phyloP scores from a whole-genome alignment of 2,329 filamentous ascomycete species.

The Fusarium sp. region DNA sequence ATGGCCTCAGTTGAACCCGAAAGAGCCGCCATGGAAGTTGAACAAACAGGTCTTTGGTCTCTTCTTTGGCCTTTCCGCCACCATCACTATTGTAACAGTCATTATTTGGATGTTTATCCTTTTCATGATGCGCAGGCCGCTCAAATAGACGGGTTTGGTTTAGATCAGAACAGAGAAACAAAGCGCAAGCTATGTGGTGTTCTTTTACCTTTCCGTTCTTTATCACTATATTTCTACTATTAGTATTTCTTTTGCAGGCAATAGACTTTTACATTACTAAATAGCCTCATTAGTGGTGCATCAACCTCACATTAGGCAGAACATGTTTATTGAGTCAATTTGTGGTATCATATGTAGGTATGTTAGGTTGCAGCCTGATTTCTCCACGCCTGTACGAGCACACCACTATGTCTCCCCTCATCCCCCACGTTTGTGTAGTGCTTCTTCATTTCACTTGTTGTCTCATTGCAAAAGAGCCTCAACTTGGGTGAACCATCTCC shows the following conservation, averaged over 20 bases:
- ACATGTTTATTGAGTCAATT: neutral
- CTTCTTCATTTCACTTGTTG: neutral
- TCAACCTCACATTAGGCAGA: neutral
- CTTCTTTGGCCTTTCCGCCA: conserved; percentile 7
- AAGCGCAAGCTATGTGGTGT: neutral
- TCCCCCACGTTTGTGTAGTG: neutral
- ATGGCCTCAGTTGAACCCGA: neutral
- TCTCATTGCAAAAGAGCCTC: neutral
- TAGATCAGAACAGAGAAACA: neutral
- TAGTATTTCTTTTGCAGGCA: neutral
- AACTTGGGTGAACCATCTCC: neutral
- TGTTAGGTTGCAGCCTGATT: neutral
- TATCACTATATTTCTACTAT: neutral
- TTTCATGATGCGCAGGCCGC: conserved; percentile 8
- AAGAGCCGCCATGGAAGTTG: neutral
- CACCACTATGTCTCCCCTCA: neutral
- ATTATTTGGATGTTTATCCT: neutral
- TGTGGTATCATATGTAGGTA: neutral
- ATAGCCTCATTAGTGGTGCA: too few species aligned
- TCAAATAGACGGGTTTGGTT: neutral
- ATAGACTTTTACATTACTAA: neutral
- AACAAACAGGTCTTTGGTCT: conserved; percentile 8
- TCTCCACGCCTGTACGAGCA: neutral
- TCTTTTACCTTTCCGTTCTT: neutral
- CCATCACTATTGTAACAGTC: neutral